A percentile compares a stretch with the other conserved stretches of the same genome.
Evolutionary conservation across 23 red algal genomes (phyloP).

Genomic region (Gracilaria vermiculophylla): DNA sequence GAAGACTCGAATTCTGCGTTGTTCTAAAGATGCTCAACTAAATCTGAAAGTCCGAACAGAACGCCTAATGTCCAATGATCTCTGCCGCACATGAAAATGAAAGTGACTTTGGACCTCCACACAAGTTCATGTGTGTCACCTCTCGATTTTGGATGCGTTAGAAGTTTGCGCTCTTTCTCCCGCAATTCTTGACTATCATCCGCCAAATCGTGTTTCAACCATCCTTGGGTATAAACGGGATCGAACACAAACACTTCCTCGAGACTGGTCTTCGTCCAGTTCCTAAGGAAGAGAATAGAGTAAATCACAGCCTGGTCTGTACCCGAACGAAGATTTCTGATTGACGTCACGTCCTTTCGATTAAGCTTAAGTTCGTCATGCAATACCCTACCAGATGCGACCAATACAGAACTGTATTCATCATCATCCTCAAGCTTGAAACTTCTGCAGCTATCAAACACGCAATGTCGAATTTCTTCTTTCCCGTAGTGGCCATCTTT

Average conservation of each 20-base stretch:
- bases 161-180: background rate
- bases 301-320: background rate
- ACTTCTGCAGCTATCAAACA: background rate
- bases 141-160: background rate
- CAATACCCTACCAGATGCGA: background rate
- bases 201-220: background rate
- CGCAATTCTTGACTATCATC: background rate
- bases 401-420: background rate
- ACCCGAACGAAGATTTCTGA: background rate
- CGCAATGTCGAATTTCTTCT: background rate
- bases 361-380: background rate
- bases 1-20: background rate
- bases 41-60: background rate
- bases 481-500: background rate
- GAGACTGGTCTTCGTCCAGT: background rate
- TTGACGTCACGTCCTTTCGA: background rate
- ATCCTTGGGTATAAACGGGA: background rate
- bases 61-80: background rate
- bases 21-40: background rate
- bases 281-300: background rate
- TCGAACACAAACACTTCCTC: background rate
- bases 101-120: background rate
- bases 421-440: background rate
- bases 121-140: background rate
- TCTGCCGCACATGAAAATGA: background rate